Base-by-base conservation (phyloP, 2,329 filamentous ascomycete genomes). In the Aspergillus floridensis region DNA sequence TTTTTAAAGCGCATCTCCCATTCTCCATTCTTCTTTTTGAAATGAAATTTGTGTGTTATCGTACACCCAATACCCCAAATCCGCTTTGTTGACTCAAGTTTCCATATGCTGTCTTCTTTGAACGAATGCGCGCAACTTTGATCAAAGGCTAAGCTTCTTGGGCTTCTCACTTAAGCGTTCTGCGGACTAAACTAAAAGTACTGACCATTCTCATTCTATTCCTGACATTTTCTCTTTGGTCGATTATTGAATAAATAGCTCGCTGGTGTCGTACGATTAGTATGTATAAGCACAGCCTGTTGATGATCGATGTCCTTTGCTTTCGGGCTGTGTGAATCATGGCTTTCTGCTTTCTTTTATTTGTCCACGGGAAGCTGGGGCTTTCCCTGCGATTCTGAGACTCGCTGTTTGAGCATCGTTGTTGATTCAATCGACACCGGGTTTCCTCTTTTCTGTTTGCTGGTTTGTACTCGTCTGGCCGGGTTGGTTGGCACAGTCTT, bases 31-130 rank as follows among this genome's bases (percentile, higher is more conserved):
- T 68, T 73, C 68, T 68, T 72, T 75, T 68, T 72, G 70, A 72
- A 77, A 75, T 75, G 73, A 74, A 77, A 74, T 75, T 73, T 73
- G 70, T 73, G 71, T 73, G 68, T 74, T 72, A 65, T 65, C 66
- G 70, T 74, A 70, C 75, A 73, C 72, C 68, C 71, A 76, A 77
- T 77, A 77, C 75, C 76, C 75, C 73, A 72, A 74, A 70, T 74
- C 69, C 70, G 72, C 68, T 65, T 68, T 69, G 67, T 72, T 72
- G 68, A 66, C 65, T 70, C 70, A 66, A 71, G 60, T 70, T 66
- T 59, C 69, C 61, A 57, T 66, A 64, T 69, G 60, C 62, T 68
- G 58, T 62, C 62, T 63, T 65, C 65, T 63, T 67, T 61, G 67
- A 67, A 69, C 65, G 68, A 67, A 67, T 71, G 66, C 73, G 66